phyloP scores from a whole-genome alignment of 768 basidiomycete species.

The Mycena floridula region DNA sequence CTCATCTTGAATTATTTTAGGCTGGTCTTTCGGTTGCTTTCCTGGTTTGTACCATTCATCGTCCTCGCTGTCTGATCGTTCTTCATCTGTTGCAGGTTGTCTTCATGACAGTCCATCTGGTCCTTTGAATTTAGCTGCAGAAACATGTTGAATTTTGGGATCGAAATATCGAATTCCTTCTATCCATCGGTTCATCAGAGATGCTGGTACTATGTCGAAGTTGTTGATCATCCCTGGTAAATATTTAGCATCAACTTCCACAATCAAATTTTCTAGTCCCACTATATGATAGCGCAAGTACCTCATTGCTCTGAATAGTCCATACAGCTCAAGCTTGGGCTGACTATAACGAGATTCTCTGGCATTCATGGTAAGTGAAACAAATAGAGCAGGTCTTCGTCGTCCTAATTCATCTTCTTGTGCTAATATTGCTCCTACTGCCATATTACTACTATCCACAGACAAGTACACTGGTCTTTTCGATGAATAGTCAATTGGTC shows the following conservation, averaged over 20 bases:
- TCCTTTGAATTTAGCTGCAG: conserved; percentile 18
- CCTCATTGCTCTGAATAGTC: conserved; percentile 21
- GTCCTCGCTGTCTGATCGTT: no score
- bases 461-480: conserved; percentile 19
- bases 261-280: conserved; percentile 11
- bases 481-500: conserved; percentile 24
- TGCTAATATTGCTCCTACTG: conserved; percentile 23
- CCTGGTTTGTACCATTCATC: no score
- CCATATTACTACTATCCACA: conserved; percentile 24
- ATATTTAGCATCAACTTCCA: conserved; percentile 21
- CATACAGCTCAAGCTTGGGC: conserved; percentile 28
- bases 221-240: conserved; percentile 19
- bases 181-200: conserved; percentile 31
- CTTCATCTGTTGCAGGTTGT: conserved; percentile 5
- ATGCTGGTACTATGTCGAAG: conserved; percentile 26
- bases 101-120: conserved; percentile 27
- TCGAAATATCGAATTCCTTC: conserved; percentile 25
- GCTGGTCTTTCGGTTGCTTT: no score
- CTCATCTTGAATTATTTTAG: no score
- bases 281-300: conserved; percentile 13
- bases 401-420: conserved; percentile 21
- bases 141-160: conserved; percentile 24
- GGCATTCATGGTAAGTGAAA: conserved; percentile 23
- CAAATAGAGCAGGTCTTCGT: not conserved
- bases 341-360: conserved; percentile 25